Percentiles rank a stretch among this genome's conserved stretches.
phyloP scores from a whole-genome alignment of 257 asterid species.

The Nicotiana paniculata region DNA sequence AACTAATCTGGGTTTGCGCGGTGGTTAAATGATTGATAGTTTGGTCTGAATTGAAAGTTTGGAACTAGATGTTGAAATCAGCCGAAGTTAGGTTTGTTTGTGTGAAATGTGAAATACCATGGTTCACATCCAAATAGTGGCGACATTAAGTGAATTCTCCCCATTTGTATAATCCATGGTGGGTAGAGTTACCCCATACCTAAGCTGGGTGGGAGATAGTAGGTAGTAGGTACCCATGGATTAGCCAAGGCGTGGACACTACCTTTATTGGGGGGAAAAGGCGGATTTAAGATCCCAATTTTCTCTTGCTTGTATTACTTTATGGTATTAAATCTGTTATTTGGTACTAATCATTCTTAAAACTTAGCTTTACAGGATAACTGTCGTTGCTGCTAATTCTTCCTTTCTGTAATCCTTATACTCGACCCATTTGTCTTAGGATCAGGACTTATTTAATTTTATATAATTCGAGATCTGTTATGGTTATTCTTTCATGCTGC shows the following conservation, averaged over 20 bases:
- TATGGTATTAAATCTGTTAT: background rate
- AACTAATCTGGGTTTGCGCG: background rate
- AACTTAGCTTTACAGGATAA: background rate
- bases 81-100: background rate
- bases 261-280: background rate
- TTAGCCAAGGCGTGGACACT: background rate
- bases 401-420: background rate
- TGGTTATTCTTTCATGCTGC: background rate
- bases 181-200: background rate
- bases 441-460: background rate
- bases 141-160: background rate
- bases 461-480: background rate
- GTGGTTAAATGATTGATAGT: background rate
- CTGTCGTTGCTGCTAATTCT: background rate
- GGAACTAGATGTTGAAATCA: background rate
- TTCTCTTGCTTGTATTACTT: background rate
- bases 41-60: background rate
- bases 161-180: background rate
- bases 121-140: background rate
- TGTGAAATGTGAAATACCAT: background rate
- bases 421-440: background rate
- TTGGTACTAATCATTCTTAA: background rate
- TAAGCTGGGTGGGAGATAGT: background rate
- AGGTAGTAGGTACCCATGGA: background rate
- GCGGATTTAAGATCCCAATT: background rate